Evolutionary conservation across 179 eudicot species (phyloP).

Genomic region (Spinacia oleracea): DNA sequence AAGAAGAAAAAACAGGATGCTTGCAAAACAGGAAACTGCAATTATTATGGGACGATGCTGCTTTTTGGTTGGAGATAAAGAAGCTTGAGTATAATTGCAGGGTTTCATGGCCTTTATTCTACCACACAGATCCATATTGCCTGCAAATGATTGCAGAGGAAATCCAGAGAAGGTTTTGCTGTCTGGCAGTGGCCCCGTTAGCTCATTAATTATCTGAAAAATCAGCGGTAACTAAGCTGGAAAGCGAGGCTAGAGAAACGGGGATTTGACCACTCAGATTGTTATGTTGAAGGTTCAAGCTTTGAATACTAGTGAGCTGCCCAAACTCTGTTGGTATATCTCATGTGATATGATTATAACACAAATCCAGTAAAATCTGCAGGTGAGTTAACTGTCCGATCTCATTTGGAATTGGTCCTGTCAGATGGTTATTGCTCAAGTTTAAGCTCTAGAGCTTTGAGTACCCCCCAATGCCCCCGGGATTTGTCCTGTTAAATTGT

Average conservation of each 20-base stretch:
- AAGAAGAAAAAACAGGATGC: not conserved
- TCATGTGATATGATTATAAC: conserved; percentile 5
- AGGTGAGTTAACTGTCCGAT: conserved; percentile 10
- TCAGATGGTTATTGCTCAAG: conserved; percentile 15
- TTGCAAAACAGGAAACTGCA: not conserved
- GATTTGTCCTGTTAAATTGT: conserved; percentile 14
- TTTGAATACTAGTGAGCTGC: conserved; percentile 5
- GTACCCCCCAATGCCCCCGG: conserved; percentile 20
- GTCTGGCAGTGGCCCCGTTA: conserved; percentile 31
- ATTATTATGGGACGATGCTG: not conserved
- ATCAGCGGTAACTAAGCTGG: conserved; percentile 15
- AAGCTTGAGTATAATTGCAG: not conserved
- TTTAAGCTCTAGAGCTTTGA: conserved; percentile 1
- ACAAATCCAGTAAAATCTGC: conserved; percentile 12
- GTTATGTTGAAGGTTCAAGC: conserved; percentile 20
- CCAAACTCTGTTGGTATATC: conserved; percentile 8
- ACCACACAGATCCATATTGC: conserved; percentile 15
- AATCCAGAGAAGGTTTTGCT: not conserved
- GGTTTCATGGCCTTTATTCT: conserved; percentile 6
- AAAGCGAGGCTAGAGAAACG: conserved; percentile 5
- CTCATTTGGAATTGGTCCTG: conserved; percentile 15
- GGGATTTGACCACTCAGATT: conserved; percentile 29
- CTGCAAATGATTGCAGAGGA: not conserved
- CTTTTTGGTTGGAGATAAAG: not conserved
- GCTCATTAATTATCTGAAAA: conserved; percentile 14